Evolutionary conservation across 441 rosid species (phyloP).

Genomic region (Pelargonium australe): DNA sequence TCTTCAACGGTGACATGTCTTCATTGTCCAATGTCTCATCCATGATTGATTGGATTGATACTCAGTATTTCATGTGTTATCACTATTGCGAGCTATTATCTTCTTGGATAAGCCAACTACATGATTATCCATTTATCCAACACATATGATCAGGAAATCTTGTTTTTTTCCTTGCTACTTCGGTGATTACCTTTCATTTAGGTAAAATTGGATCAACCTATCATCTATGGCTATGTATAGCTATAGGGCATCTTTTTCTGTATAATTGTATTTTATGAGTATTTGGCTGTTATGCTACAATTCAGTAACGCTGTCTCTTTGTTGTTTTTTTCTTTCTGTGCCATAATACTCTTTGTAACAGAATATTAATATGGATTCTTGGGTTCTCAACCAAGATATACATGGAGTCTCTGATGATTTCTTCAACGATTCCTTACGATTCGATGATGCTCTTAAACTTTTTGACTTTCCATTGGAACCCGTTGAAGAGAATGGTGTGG

Average conservation of each 20-base stretch:
- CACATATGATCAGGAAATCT: background rate
- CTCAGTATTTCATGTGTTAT: no score
- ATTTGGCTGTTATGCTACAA: background rate
- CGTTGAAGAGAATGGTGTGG: background rate
- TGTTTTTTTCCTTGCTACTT: background rate
- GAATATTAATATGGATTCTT: background rate
- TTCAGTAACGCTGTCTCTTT: background rate
- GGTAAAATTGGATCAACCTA: background rate
- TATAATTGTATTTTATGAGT: background rate
- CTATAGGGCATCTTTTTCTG: background rate
- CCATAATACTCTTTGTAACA: background rate
- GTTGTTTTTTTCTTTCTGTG: background rate
- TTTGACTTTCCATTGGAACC: slow-evolving; percentile 3
- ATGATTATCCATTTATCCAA: background rate
- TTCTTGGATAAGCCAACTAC: background rate
- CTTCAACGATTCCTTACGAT: background rate
- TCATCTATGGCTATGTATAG: no score
- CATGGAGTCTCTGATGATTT: background rate
- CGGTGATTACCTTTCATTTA: background rate
- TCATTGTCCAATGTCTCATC: no score
- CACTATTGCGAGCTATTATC: background rate
- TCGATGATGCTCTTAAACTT: background rate
- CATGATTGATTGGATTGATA: no score
- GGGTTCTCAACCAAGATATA: background rate
- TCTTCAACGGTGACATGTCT: no score